Evolutionary conservation across 2,329 filamentous ascomycete genomes (phyloP).

Genomic region (Plenodomus tracheiphilus): DNA sequence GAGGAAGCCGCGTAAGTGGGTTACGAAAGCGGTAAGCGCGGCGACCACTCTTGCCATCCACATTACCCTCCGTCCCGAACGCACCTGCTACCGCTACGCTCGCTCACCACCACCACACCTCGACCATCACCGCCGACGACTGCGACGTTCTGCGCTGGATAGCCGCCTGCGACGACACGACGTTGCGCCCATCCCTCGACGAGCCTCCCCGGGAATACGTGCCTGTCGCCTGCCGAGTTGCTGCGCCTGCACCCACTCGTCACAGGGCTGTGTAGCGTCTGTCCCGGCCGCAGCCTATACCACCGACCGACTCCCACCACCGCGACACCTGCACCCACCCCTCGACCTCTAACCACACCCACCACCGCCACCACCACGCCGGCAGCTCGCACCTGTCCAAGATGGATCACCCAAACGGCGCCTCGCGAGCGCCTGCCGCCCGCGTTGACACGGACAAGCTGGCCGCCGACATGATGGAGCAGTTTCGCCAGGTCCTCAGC

Average conservation of each 20-base stretch:
- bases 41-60: conserved; percentile 15
- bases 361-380: conserved; percentile 14
- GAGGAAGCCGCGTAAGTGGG: conserved; percentile 13
- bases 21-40: conserved; percentile 13
- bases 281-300: conserved; percentile 17
- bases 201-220: conserved; percentile 13
- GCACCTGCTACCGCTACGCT: conserved; percentile 3
- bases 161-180: conserved; percentile 8
- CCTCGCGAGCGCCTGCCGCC: conserved; percentile 29
- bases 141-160: conserved; percentile 10
- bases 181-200: conserved; percentile 3
- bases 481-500: conserved; percentile 85
- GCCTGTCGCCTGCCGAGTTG: conserved; percentile 9
- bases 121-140: conserved; percentile 7
- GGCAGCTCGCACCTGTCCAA: conserved; percentile 22
- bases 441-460: conserved; percentile 36
- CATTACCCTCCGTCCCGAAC: conserved; percentile 15
- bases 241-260: conserved; percentile 25
- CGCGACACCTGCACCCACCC: conserved; percentile 9
- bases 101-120: conserved; percentile 5
- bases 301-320: conserved; percentile 13
- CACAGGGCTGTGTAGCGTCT: conserved; percentile 26
- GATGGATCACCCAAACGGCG: conserved; percentile 42
- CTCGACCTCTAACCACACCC: background rate
- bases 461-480: conserved; percentile 76